Base-by-base conservation (phyloP, 371 early-diverging fungal species). In the Mortierella sp. region DNA sequence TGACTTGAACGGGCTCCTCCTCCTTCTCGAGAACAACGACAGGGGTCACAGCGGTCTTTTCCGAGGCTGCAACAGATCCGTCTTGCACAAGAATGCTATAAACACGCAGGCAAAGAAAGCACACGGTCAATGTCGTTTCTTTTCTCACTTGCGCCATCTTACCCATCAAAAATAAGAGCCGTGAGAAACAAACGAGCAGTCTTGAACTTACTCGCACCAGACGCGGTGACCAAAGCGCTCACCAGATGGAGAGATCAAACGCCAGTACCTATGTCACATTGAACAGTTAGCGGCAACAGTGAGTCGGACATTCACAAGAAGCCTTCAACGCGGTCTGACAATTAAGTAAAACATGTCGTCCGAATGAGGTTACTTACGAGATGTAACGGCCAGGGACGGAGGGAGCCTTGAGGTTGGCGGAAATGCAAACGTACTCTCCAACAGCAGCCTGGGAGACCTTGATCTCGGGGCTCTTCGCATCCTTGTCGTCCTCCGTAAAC, bases 211-310 rank as follows among this genome's bases (percentile, higher is more conserved):
- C 80, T 90, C 87, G 73, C 93, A 93, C 94, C 93, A 93, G 16
- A 94, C 55, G 8, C 79, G 85, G 67, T 93, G 88, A 31, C 94
- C 94, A 86, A 94, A 94, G 19, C 88, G 87, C 24, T 82, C 79
- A 2, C 94, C 94, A 11, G 89, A 79, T 1, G 92, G 89, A 8
- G 91, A 82, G 45, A 86, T 85, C 66, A 94, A 73, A 16, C 93
- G 89, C 91, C 94, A 94, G 78, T 87, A 79, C 40, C 80, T 79
- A 64, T 40, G n/a, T n/a, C n/a, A n/a, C n/a, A n/a, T n/a, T n/a
- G n/a, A n/a, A 31, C 11, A 66, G 19, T 37, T 29, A 24, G 31
- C 26, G 0, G n/a, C 14, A 19, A 14, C 39, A 37, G 50, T 68
- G 14, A 63, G 58, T 50, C 11, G 7, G 26, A 11, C 22, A 44